These are phyloP conservation scores for Dujonia santamariae DNA, from an alignment of 1,139 yeast species.

Conservation along the genomic window DNA sequence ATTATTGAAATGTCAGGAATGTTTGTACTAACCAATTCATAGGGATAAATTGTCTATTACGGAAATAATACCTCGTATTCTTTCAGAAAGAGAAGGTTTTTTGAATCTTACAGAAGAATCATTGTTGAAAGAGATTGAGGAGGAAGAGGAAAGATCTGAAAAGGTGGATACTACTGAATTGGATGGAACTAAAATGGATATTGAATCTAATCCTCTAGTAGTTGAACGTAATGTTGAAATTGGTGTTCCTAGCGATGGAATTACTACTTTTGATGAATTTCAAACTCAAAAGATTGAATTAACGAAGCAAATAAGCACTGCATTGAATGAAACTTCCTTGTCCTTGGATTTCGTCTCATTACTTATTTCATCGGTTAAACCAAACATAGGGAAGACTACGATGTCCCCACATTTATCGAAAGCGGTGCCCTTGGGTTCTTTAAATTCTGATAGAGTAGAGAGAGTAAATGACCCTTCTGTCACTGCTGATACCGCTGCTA, in stretches of 20 bases:
- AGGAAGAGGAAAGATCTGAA: slow-evolving; percentile 1
- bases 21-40: slow-evolving; percentile 13
- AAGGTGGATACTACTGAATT: not conserved
- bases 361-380: slow-evolving; percentile 75
- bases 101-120: slow-evolving; percentile 55
- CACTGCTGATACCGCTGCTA: slow-evolving; percentile 30
- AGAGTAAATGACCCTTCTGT: slow-evolving; percentile 22
- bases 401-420: slow-evolving; percentile 86
- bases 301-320: slow-evolving; percentile 54
- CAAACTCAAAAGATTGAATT: slow-evolving; percentile 56
- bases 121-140: slow-evolving; percentile 43
- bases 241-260: slow-evolving; percentile 8
- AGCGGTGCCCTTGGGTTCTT: slow-evolving; percentile 75
- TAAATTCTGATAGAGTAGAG: slow-evolving; percentile 60
- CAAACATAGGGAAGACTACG: slow-evolving; percentile 80
- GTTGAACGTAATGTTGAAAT: slow-evolving; percentile 4
- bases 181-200: too few relatives aligned
- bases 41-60: slow-evolving; percentile 37
- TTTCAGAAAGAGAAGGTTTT: slow-evolving; percentile 38
- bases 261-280: slow-evolving; percentile 45
- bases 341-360: slow-evolving; percentile 86
- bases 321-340: slow-evolving; percentile 85
- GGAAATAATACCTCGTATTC: slow-evolving; percentile 41
- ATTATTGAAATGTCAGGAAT: too few relatives aligned
- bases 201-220: slow-evolving; percentile 4